These are phyloP conservation scores for Kodamaea suecica DNA, from an alignment of 1,139 yeast genomes.

Conservation along the genomic window DNA sequence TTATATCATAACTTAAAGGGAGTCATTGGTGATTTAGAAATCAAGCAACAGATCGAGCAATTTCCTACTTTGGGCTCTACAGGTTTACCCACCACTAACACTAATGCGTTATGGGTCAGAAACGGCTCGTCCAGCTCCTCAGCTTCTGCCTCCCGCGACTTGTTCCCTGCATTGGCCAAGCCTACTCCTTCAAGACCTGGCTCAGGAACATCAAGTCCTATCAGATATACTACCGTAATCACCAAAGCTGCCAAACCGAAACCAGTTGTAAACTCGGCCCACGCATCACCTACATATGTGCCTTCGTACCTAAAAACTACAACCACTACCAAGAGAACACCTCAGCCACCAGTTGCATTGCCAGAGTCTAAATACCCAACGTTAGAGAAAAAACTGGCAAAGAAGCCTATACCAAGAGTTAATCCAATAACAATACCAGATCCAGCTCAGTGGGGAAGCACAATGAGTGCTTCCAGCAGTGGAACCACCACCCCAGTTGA, in stretches of 20 bases:
- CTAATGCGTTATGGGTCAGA: constrained; percentile 31
- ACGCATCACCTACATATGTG: constrained; percentile 22
- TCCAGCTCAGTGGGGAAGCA: constrained; percentile 26
- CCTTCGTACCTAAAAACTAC: constrained; percentile 10
- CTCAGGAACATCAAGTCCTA: constrained; percentile 23
- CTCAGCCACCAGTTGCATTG: constrained; percentile 11
- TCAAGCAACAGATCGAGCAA: constrained; percentile 20
- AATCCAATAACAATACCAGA: constrained; percentile 30
- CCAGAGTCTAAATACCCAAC: constrained; percentile 36
- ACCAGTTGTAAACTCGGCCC: constrained; percentile 16
- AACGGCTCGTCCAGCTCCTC: constrained; percentile 7
- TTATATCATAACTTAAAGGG: constrained; percentile 26
- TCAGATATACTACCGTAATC: constrained; percentile 42
- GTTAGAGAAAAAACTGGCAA: constrained; percentile 33
- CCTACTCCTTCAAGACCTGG: constrained; percentile 22
- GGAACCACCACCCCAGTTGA: constrained; percentile 8
- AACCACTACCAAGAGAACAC: constrained; percentile 3
- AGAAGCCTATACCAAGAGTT: constrained; percentile 40
- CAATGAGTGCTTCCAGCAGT: constrained; percentile 4
- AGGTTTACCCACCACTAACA: constrained; percentile 4
- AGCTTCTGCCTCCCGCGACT: constrained; percentile 23
- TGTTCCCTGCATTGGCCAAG: constrained; percentile 54
- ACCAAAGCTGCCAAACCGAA: constrained; percentile 19
- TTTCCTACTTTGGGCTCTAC: constrained; percentile 31
- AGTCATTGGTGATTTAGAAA: constrained; percentile 22